Evolutionary conservation across 345 rosid species (phyloP), one percentile per base, ranked within the genome.

Genomic region (Pelargonium nanum): DNA sequence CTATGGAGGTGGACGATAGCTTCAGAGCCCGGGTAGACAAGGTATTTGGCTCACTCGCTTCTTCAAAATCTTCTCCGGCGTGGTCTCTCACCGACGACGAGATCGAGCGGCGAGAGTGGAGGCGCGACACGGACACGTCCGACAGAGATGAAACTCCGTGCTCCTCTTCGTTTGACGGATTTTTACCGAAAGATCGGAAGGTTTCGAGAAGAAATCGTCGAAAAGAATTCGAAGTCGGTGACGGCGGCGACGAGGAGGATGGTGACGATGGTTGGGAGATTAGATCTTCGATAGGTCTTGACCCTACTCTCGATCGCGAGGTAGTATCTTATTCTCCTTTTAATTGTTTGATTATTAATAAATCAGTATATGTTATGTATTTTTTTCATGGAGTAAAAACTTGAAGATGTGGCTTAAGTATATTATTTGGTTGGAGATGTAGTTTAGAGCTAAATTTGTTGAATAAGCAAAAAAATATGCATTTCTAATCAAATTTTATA

Each of bases 251-350:
- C 2, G 74, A 68, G 13, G 86, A 79, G 57, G 83, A 70, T 70
- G 64, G 75, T 50, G 92, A 80, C 1, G 92, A 83, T 40, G 88
- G 83, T 64, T 85, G 96, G 90, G 85, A 82, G 72, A 79, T 88
- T 69, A 83, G 82, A 70, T 73, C 74, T 58, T 80, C 83, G 1
- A 83, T 88, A 32, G 92, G 96, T 58, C 57, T 72, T 68, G 96
- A 88, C 68, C 64, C 75, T 57, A 78, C 92, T 64, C 92, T 88
- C 58, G 96, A 85, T 54, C 59, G 71, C 55, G 96, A 88, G 88
- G 96, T 83, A 68, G 96, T 83, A 68, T 20, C 4, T 15, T 24
- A 24, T 16, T 53, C 19, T 22, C 61, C 7, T 19, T 20, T 55
- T 55, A 6, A 19, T 19, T 17, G 5, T 5, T 17, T 25, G 1